Conservation (phyloP, 2,329 filamentous ascomycete species). For the Sporothrix dimorphospora region DNA sequence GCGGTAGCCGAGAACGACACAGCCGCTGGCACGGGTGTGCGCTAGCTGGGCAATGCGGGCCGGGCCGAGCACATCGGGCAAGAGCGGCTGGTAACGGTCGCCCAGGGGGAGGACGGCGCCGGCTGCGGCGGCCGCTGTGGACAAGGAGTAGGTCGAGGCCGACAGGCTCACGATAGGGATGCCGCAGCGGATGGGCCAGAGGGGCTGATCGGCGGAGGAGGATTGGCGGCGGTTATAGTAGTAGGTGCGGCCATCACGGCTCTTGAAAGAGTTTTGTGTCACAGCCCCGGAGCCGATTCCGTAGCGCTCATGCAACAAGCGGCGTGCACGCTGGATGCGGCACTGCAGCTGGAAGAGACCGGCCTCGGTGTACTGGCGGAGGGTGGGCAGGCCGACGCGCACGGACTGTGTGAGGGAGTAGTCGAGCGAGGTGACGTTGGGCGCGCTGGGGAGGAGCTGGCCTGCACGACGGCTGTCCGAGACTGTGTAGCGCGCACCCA, state of each 20-base stretch:
- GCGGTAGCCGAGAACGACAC: constrained; percentile 44
- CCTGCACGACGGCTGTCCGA: constrained; percentile 29
- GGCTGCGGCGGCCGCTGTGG: constrained; percentile 27
- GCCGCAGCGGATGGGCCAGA: constrained; percentile 32
- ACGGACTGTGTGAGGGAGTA: constrained; percentile 47
- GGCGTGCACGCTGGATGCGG: not conserved
- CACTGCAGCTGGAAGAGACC: constrained; percentile 30
- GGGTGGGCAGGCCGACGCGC: constrained; percentile 41
- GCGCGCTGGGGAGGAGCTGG: not conserved
- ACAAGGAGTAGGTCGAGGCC: constrained; percentile 46
- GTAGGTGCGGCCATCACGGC: constrained; percentile 20
- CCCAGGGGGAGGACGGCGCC: constrained; percentile 36
- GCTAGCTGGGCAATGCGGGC: constrained; percentile 45
- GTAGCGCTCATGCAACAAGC: constrained; percentile 19
- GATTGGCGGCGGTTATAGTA: constrained; percentile 14
- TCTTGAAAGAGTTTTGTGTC: not conserved
- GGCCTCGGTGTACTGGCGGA: constrained; percentile 37
- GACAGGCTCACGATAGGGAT: constrained; percentile 46
- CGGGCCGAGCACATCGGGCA: constrained; percentile 44
- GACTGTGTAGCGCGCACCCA: constrained; percentile 46
- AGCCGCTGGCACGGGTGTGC: constrained; percentile 45
- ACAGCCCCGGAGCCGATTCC: not conserved
- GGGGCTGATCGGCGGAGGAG: not conserved
- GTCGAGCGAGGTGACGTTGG: constrained; percentile 41
- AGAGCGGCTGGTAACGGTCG: constrained; percentile 47